Conservation (phyloP, 2,329 filamentous ascomycete genomes). For the Penicillium sp. region DNA sequence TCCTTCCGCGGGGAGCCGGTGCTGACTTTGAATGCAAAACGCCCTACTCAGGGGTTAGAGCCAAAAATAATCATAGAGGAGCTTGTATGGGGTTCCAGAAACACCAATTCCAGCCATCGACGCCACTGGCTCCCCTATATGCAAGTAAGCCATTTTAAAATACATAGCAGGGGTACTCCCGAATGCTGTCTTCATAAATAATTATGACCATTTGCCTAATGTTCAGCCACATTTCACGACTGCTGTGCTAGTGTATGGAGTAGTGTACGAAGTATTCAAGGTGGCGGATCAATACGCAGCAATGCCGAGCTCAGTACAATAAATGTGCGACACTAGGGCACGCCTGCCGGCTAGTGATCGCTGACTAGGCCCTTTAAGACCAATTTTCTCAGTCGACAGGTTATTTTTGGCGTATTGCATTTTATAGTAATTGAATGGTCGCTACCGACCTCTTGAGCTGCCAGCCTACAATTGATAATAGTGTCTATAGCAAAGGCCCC, state of each 20-base stretch:
- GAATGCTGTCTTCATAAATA: background rate
- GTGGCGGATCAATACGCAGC: constrained; percentile 10
- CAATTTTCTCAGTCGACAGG: constrained; percentile 3
- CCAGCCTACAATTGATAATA: background rate
- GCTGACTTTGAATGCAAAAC: background rate
- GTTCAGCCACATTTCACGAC: constrained; percentile 18
- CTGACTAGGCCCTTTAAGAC: constrained; percentile 14
- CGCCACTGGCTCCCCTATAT: background rate
- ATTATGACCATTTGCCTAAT: background rate
- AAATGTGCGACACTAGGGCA: constrained; percentile 23
- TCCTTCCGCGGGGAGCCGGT: background rate
- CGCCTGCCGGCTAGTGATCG: constrained; percentile 18
- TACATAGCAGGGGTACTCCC: background rate
- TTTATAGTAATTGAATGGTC: background rate
- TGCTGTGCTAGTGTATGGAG: constrained; percentile 4
- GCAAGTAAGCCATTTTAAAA: background rate
- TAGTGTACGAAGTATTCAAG: constrained; percentile 4
- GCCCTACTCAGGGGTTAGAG: constrained; percentile 1
- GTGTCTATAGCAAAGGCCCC: background rate
- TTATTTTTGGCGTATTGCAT: constrained; percentile 18
- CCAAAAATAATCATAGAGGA: constrained; percentile 1
- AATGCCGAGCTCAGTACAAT: constrained; percentile 7
- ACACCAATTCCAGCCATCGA: constrained; percentile 1
- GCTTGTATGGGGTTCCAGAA: background rate
- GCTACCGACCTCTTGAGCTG: background rate